Evolutionary conservation across 768 basidiomycete species (phyloP).

Genomic region (Amanita pseudoporphyria): DNA sequence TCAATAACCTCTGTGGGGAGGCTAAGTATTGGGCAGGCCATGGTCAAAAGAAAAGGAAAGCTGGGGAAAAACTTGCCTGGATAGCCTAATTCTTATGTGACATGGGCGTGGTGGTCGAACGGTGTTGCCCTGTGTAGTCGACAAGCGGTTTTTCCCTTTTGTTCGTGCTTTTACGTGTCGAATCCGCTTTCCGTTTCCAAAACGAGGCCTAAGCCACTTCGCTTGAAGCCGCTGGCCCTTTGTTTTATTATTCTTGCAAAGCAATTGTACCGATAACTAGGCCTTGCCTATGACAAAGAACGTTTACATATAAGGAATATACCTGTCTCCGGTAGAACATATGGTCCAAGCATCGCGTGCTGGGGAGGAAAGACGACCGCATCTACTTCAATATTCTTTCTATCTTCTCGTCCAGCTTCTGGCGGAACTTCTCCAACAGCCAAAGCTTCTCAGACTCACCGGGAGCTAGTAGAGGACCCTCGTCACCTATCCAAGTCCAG

Average conservation of each 20-base stretch:
- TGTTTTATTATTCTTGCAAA: too few relatives aligned
- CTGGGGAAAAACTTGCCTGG: background rate
- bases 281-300: too few relatives aligned
- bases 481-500: constrained; percentile 28
- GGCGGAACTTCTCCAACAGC: constrained; percentile 26
- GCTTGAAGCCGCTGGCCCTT: too few relatives aligned
- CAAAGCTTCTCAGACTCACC: constrained; percentile 26
- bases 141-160: background rate
- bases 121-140: background rate
- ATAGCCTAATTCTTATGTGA: background rate
- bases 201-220: too few relatives aligned
- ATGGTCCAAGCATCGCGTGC: too few relatives aligned
- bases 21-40: background rate
- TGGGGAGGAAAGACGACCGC: too few relatives aligned
- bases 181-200: too few relatives aligned
- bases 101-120: too few relatives aligned
- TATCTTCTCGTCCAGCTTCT: constrained; percentile 24
- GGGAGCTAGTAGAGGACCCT: constrained; percentile 28
- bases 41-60: background rate
- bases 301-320: too few relatives aligned
- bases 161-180: background rate
- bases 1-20: background rate
- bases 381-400: constrained; percentile 6
- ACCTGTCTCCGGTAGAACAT: too few relatives aligned
- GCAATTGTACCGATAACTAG: too few relatives aligned